These are phyloP conservation scores for Yarrowia hollandica DNA, from an alignment of 805 yeast species.

Conservation along the genomic window DNA sequence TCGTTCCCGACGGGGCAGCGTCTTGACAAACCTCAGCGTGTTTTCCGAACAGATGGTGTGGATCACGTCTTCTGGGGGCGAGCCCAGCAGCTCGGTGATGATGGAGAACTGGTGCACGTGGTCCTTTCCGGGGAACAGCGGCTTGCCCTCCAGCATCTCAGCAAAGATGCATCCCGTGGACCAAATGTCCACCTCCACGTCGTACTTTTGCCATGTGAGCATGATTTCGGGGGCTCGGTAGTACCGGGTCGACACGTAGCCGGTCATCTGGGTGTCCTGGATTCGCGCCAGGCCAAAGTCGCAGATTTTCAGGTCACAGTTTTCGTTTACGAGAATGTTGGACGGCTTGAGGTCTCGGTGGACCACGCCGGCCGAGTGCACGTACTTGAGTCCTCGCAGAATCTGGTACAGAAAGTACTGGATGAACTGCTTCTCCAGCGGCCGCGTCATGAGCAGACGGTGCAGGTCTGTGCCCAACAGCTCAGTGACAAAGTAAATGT, in stretches of 20 bases:
- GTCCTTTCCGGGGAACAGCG: constrained; percentile 96
- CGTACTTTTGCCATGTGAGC: constrained; percentile 98
- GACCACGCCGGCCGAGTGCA: constrained; percentile 88
- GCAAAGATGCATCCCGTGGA: constrained; percentile 96
- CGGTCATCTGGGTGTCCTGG: constrained; percentile 99
- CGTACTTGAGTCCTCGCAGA: constrained; percentile 79
- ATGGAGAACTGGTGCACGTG: constrained; percentile 98
- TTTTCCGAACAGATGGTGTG: constrained; percentile 95
- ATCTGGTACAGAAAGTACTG: constrained; percentile 97
- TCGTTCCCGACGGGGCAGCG: constrained; percentile 92
- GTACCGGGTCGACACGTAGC: constrained; percentile 92
- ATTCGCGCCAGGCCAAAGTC: constrained; percentile 95
- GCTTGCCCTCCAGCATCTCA: constrained; percentile 96
- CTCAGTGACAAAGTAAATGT: constrained; percentile 94
- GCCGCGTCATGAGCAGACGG: constrained; percentile 84
- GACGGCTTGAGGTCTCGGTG: constrained; percentile 76
- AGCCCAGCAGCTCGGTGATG: constrained; percentile 92
- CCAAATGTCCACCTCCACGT: constrained; percentile 96
- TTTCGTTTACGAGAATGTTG: constrained; percentile 81
- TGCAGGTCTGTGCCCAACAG: constrained; percentile 96
- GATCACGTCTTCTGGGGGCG: constrained; percentile 95
- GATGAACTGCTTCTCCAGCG: constrained; percentile 92
- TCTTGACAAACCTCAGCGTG: constrained; percentile 88
- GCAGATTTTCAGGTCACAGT: constrained; percentile 87
- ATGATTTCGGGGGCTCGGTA: constrained; percentile 98